A percentile compares a stretch with the other conserved stretches of the same genome.
phyloP scores from a whole-genome alignment of 805 yeast genomes.

The Candida nemodendra region DNA sequence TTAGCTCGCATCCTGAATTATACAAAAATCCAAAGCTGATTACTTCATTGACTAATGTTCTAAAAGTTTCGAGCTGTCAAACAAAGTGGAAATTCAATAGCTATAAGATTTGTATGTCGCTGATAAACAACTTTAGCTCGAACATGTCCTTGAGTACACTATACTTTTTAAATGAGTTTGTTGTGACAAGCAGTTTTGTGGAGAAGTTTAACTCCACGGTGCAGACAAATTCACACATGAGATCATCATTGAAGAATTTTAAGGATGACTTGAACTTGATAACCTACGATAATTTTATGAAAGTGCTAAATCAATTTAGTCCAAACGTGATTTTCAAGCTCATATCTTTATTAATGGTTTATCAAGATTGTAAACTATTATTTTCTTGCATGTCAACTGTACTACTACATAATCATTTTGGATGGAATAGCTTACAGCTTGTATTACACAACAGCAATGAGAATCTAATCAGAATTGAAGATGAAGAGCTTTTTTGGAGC shows the following conservation, averaged over 20 bases:
- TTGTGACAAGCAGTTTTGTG: conserved; percentile 24
- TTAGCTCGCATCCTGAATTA: conserved; percentile 18
- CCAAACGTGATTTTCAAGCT: conserved; percentile 19
- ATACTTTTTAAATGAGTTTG: conserved; percentile 22
- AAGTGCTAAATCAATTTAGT: conserved; percentile 18
- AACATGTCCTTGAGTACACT: conserved; percentile 18
- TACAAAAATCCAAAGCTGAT: conserved; percentile 23
- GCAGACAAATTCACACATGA: conserved; percentile 16
- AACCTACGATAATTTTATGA: conserved; percentile 19
- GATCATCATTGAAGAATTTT: conserved; percentile 22
- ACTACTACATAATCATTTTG: conserved; percentile 50
- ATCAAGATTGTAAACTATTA: conserved; percentile 37
- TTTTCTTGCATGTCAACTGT: conserved; percentile 40
- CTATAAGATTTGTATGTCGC: conserved; percentile 12
- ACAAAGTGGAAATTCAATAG: conserved; percentile 20
- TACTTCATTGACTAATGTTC: conserved; percentile 17
- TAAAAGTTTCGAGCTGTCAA: conserved; percentile 16
- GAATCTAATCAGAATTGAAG: conserved; percentile 19
- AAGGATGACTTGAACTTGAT: conserved; percentile 28
- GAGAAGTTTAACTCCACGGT: conserved; percentile 22
- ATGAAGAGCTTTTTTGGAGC: conserved; percentile 30
- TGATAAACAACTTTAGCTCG: conserved; percentile 15
- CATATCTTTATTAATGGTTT: conserved; percentile 25
- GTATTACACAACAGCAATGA: conserved; percentile 18
- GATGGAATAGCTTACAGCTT: conserved; percentile 38